phyloP scores from a whole-genome alignment of 306 rosid genomes.

The Inga leiocalycina region DNA sequence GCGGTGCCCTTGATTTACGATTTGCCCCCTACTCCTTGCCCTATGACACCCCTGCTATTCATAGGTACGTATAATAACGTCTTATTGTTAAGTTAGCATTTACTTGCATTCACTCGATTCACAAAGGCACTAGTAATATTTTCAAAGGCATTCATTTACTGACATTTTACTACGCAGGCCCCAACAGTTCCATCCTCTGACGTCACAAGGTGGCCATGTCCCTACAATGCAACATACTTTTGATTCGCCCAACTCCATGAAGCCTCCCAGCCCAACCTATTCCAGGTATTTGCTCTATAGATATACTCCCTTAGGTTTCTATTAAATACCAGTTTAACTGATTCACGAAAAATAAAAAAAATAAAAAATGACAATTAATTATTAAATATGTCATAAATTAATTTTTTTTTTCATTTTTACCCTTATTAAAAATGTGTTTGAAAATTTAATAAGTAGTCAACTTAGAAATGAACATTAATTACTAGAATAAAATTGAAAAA shows the following conservation, averaged over 20 bases:
- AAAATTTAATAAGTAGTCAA: too few species aligned
- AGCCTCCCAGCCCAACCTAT: neutral
- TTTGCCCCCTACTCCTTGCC: neutral
- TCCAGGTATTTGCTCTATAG: slow-evolving; percentile 3
- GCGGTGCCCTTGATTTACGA: slow-evolving; percentile 4
- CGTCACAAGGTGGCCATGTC: neutral
- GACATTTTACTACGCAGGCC: slow-evolving; percentile 5
- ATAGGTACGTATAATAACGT: neutral
- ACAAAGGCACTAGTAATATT: neutral
- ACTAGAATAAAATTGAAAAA: too few species aligned
- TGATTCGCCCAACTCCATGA: neutral
- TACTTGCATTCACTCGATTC: neutral
- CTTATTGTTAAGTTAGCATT: neutral
- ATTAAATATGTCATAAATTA: too few species aligned
- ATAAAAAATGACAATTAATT: too few species aligned
- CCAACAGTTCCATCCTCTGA: neutral
- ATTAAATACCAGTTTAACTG: too few species aligned
- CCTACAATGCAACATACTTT: neutral
- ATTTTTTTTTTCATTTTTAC: too few species aligned
- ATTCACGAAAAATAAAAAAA: too few species aligned
- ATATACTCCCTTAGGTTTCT: too few species aligned
- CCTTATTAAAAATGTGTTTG: too few species aligned
- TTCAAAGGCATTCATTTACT: neutral
- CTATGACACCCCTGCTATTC: neutral
- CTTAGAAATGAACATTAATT: too few species aligned